Evolutionary conservation across 164 flowering plant species (phyloP).

Genomic region (Houttuynia cordata): DNA sequence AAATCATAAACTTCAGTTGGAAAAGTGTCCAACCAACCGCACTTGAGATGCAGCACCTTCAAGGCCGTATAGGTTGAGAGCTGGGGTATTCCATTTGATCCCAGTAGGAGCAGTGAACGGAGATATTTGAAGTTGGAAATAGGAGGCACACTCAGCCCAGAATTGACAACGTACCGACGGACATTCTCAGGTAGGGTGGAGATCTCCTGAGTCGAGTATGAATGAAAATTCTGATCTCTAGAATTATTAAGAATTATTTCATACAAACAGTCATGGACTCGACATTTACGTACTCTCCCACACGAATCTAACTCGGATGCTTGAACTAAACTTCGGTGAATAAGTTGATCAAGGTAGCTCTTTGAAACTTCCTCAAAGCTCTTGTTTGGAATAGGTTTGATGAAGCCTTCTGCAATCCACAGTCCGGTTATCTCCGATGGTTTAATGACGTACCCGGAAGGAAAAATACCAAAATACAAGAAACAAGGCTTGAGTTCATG

Average conservation of each 20-base stretch:
- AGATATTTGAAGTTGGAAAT: conserved; percentile 7
- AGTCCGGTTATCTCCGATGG: background rate
- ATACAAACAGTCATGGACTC: conserved; percentile 39
- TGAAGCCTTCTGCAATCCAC: conserved; percentile 7
- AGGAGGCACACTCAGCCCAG: conserved; percentile 6
- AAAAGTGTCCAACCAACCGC: conserved; percentile 11
- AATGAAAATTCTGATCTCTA: conserved; percentile 16
- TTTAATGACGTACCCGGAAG: background rate
- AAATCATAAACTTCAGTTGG: conserved; percentile 15
- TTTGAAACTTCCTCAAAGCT: conserved; percentile 4
- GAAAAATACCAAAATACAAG: conserved; percentile 3
- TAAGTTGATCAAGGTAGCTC: conserved; percentile 3
- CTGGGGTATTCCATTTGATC: conserved; percentile 3
- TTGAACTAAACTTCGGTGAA: conserved; percentile 4
- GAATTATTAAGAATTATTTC: conserved; percentile 26
- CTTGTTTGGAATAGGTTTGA: background rate
- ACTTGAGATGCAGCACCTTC: conserved; percentile 29
- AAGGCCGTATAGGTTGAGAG: conserved; percentile 18
- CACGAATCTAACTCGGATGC: conserved; percentile 11
- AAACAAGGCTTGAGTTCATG: conserved; percentile 2
- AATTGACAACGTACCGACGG: conserved; percentile 20
- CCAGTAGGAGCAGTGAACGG: conserved; percentile 23
- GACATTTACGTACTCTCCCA: conserved; percentile 24
- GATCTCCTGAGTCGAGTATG: conserved; percentile 4
- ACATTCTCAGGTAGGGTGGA: background rate